Base-by-base conservation (phyloP, 768 basidiomycete genomes). In the Pleurotus sapidus region DNA sequence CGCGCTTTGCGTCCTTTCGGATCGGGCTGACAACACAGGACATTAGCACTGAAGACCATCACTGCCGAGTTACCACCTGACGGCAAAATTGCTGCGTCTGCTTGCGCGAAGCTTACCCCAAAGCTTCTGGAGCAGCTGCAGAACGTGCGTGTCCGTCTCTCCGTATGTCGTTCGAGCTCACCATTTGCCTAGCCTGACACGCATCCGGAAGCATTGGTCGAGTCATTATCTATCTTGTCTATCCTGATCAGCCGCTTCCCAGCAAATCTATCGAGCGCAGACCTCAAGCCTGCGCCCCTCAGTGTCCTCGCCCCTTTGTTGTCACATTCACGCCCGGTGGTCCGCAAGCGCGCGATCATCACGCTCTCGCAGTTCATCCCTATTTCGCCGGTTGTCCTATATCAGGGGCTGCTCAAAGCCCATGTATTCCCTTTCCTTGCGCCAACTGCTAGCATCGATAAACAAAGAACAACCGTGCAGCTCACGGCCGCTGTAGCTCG, bases 261-360 rank as follows among this genome's bases (percentile, higher is more conserved):
- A 2, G 77, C 77, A 49, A 81, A 88, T 64, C 74, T 93, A 46
- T 73, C 86, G 37, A 75, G 76, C 57, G 72, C 82, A 23, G 71
- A 73, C 40, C 71, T 87, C 53, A 67, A 74, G 48, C 81, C 86
- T 14, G 80, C 80, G 46, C 87, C 93, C 30, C 72, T 94, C 4
- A 68, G 73, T 4, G 84, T 88, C 17, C 81, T 90, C 55, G 88
- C 83, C 0, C 91, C 84, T 38, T 80, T 91, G 27, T 81, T 93
- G 46, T 79, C 77, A n/a, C 91, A 89, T 72, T 66, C 80, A 6
- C 87, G 94, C 3, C 83, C 90, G 8, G 93, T 93, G 0, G 91
- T 98, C 54, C 86, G 95, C 50, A 98, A 98, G 76, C 89, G 95
- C 51, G 91, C 93, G 2, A 95, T 98, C 58, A 77, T 86, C 38